phyloP scores from a whole-genome alignment of 2,329 filamentous ascomycete species.

The Metarhizium rileyi region DNA sequence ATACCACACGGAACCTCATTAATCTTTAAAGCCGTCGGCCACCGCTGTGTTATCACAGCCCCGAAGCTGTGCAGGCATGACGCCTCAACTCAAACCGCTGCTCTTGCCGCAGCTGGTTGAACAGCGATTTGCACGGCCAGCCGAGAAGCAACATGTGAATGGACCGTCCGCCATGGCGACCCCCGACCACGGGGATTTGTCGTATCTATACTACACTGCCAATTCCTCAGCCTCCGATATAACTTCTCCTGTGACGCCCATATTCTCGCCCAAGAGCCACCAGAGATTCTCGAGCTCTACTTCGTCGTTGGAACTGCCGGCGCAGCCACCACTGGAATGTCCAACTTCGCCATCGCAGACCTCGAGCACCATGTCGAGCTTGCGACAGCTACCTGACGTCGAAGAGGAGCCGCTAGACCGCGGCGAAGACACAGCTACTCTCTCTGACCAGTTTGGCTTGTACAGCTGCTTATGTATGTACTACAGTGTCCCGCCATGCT shows the following conservation, averaged over 20 bases:
- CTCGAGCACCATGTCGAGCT: conserved; percentile 41
- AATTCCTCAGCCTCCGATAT: conserved; percentile 56
- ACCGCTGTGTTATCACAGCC: conserved; percentile 2
- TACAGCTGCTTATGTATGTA: conserved; percentile 71
- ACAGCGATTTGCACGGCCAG: not conserved
- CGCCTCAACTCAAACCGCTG: conserved; percentile 7
- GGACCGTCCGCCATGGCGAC: conserved; percentile 18
- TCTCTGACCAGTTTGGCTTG: conserved; percentile 31
- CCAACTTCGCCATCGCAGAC: conserved; percentile 17
- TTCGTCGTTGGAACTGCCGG: conserved; percentile 62
- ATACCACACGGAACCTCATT: not conserved
- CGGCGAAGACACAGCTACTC: conserved; percentile 39
- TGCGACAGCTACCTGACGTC: conserved; percentile 67
- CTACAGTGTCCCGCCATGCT: not conserved
- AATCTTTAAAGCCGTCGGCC: not conserved
- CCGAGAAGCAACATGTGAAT: not conserved
- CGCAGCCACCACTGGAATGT: conserved; percentile 13
- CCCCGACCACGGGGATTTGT: conserved; percentile 24
- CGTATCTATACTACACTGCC: conserved; percentile 34
- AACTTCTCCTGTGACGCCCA: conserved; percentile 61
- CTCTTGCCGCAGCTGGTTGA: conserved; percentile 7
- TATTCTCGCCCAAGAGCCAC: conserved; percentile 56
- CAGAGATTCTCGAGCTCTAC: conserved; percentile 61
- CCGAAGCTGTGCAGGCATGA: conserved; percentile 6
- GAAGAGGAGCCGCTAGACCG: conserved; percentile 72